A percentile compares a stretch with the other conserved stretches of the same genome.
Evolutionary conservation across 83 land plant species (phyloP).

Genomic region (Larix sibirica): DNA sequence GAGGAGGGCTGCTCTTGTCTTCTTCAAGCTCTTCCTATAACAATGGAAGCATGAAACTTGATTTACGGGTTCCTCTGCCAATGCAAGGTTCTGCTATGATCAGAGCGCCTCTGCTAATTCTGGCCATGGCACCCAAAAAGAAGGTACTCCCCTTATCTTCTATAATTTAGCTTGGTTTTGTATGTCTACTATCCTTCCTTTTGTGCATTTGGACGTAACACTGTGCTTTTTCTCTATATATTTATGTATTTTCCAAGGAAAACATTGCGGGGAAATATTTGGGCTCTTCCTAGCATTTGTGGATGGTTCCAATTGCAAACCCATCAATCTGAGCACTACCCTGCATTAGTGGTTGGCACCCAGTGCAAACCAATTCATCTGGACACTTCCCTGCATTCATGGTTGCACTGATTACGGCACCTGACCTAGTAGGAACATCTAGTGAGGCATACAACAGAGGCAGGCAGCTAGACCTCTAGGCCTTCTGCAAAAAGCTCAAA

Average conservation of each 20-base stretch:
- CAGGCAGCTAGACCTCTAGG: too few relatives aligned
- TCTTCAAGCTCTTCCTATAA: not conserved
- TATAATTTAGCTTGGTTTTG: not conserved
- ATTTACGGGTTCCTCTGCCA: not conserved
- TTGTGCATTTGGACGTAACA: not conserved
- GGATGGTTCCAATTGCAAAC: too few relatives aligned
- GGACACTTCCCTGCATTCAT: not conserved
- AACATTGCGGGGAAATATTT: too few relatives aligned
- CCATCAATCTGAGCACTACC: too few relatives aligned
- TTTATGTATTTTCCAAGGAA: too few relatives aligned
- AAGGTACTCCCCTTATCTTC: conserved; percentile 6
- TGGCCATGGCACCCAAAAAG: conserved; percentile 31
- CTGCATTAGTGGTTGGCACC: too few relatives aligned
- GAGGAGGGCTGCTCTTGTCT: not conserved
- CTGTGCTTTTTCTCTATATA: not conserved
- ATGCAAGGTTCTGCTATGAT: not conserved
- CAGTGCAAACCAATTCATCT: not conserved
- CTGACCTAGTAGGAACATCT: too few relatives aligned
- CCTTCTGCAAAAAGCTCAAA: too few relatives aligned
- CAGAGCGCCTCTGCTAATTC: not conserved
- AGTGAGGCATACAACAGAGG: too few relatives aligned
- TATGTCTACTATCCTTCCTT: not conserved
- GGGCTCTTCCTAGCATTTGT: too few relatives aligned
- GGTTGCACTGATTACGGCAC: too few relatives aligned
- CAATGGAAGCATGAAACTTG: conserved; percentile 2